These are phyloP conservation scores for Vanilla planifolia DNA, from an alignment of 106 monocot genomes.

Conservation along the genomic window DNA sequence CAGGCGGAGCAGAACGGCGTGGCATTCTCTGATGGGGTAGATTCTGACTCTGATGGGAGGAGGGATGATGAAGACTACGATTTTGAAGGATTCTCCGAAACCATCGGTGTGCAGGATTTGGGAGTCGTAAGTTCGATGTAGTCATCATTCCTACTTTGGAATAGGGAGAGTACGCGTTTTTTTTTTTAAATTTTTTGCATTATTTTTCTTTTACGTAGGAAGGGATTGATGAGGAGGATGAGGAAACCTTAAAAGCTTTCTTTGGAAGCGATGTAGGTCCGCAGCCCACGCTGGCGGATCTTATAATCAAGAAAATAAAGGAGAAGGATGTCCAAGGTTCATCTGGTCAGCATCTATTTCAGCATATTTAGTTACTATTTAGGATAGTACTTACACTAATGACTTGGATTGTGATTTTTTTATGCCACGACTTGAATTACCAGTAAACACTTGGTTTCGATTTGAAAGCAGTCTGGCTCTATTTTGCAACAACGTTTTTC, in stretches of 20 bases:
- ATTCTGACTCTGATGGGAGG: constrained; percentile 5
- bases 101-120: constrained; percentile 43
- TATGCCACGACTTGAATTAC: too few species aligned
- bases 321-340: constrained; percentile 64
- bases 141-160: not conserved
- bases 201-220: constrained; percentile 21
- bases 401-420: too few species aligned
- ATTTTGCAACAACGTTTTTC: too few species aligned
- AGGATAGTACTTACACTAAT: too few species aligned
- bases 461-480: too few species aligned
- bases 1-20: constrained; percentile 1
- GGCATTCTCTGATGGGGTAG: constrained; percentile 18
- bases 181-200: not conserved
- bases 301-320: constrained; percentile 77
- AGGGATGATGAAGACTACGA: constrained; percentile 42
- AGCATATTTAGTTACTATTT: not conserved
- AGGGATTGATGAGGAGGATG: constrained; percentile 87
- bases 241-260: constrained; percentile 67
- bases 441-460: too few species aligned
- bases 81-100: constrained; percentile 68
- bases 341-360: constrained; percentile 13
- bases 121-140: constrained; percentile 20
- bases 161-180: not conserved
- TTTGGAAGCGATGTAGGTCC: constrained; percentile 49
- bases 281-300: constrained; percentile 64